Conservation (phyloP, 495 filamentous ascomycete genomes). For the Acidomyces sp. region DNA sequence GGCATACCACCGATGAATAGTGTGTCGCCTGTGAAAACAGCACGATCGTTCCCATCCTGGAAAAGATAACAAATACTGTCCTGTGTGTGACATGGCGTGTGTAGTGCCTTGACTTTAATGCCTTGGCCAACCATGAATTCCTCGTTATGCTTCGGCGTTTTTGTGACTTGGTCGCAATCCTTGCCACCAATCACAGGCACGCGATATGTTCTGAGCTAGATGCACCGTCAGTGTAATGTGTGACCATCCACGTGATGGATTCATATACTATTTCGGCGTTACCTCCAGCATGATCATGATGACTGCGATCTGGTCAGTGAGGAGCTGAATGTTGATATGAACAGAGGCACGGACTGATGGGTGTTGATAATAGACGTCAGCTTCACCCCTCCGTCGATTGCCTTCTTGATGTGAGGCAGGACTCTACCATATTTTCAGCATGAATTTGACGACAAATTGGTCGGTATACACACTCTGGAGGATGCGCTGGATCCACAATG, state of each 20-base stretch:
- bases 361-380: conserved; percentile 87
- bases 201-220: conserved; percentile 50
- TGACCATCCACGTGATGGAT: too few species aligned
- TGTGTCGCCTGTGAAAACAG: conserved; percentile 91
- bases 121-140: conserved; percentile 69
- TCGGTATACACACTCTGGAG: conserved; percentile 56
- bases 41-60: conserved; percentile 60
- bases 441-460: neutral
- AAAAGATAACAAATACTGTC: conserved; percentile 91
- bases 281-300: conserved; percentile 90
- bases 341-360: conserved; percentile 59
- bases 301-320: conserved; percentile 38
- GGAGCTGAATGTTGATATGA: neutral
- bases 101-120: conserved; percentile 74
- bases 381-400: conserved; percentile 59
- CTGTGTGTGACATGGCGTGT: conserved; percentile 96
- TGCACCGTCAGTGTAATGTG: neutral
- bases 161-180: conserved; percentile 67
- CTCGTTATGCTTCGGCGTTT: conserved; percentile 58
- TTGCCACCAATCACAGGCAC: conserved; percentile 77
- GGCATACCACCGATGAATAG: conserved; percentile 74
- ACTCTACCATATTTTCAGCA: conserved; percentile 43
- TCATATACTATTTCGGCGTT: conserved; percentile 58
- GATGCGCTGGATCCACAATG: conserved; percentile 88
- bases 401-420: conserved; percentile 60